Percentiles rank a stretch among this genome's conserved stretches.
These are phyloP conservation scores for Fusarium buxicola DNA, from an alignment of 2,329 filamentous ascomycete species.

Conservation along the genomic window DNA sequence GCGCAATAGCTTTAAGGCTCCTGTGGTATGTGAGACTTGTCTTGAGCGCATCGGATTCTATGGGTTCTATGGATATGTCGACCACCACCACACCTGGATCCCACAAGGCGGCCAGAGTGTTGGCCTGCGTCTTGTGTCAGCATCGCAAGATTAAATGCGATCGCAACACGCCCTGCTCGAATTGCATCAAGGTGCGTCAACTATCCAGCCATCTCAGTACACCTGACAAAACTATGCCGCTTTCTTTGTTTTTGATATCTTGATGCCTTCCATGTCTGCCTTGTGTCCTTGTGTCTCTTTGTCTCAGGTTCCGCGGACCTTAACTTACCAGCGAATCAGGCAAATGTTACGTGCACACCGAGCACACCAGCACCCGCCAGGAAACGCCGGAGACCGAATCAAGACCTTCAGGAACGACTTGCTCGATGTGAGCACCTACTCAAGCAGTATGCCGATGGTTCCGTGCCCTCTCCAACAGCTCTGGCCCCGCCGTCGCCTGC, in stretches of 20 bases:
- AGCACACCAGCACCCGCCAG: constrained; percentile 70
- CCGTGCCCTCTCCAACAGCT: constrained; percentile 43
- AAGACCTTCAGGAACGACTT: constrained; percentile 70
- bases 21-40: constrained; percentile 48
- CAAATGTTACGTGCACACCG: constrained; percentile 69
- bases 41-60: constrained; percentile 23
- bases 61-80: constrained; percentile 49
- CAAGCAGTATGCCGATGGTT: constrained; percentile 65
- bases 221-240: not conserved
- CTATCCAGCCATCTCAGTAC: constrained; percentile 18
- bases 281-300: constrained; percentile 5
- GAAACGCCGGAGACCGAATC: constrained; percentile 69
- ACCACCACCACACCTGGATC: constrained; percentile 44
- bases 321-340: constrained; percentile 52
- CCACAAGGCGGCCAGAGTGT: constrained; percentile 58
- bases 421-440: constrained; percentile 69
- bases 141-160: constrained; percentile 73
- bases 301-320: constrained; percentile 12
- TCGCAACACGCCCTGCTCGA: constrained; percentile 68
- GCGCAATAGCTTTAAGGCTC: constrained; percentile 4
- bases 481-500: constrained; percentile 34
- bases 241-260: not conserved
- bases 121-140: constrained; percentile 69
- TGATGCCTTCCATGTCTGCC: not conserved
- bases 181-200: constrained; percentile 66